Evolutionary conservation across 495 filamentous ascomycete species (phyloP), one percentile per base, ranked within the genome.

Genomic region (Trichoderma virens): DNA sequence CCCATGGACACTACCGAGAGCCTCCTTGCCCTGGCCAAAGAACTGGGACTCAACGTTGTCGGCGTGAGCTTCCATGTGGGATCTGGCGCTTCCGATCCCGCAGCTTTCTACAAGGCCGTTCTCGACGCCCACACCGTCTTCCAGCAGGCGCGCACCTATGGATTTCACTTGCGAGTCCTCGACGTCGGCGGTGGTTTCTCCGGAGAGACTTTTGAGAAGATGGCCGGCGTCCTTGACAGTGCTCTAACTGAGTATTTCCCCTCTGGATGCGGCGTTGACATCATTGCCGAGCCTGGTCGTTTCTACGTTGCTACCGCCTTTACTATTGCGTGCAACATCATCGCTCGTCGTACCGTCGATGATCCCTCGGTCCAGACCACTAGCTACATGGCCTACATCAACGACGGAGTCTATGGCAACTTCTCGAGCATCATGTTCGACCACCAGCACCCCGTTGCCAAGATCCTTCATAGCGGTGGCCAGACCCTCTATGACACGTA

Each of bases 391-490:
- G 76, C 97, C 31, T 98, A 98, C 74, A 78, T 98, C 68, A 98
- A 98, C 70, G 94, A 98, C 69, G 94, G 94, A 30, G 86, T 97
- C 43, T 99, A 99, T 67, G 93, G 94, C 65, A 97, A 97, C 76
- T 98, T 99, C 76, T 93, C 91, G 65, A 94, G 90, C 83, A 97
- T 97, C 81, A 95, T 99, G 77, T 99, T 97, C 75, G 95, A 98
- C 70, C 95, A 98, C 74, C 95, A 99, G 79, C 82, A 96, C 70
- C 93, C 93, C 0, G 76, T 88, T 51, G 90, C 93, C 60, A 90
- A 87, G 74, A 81, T 98, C 61, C 77, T 99, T 31, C 86, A 87
- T 68, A 81, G 79, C 60, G 82, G 79, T 28, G 76, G 82, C 30
- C 77, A 74, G 28, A 80, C 81, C 67, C 72, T 79, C 67, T 85